phyloP scores from a whole-genome alignment of 2,329 filamentous ascomycete species.

The Aspergillaceae sp. region DNA sequence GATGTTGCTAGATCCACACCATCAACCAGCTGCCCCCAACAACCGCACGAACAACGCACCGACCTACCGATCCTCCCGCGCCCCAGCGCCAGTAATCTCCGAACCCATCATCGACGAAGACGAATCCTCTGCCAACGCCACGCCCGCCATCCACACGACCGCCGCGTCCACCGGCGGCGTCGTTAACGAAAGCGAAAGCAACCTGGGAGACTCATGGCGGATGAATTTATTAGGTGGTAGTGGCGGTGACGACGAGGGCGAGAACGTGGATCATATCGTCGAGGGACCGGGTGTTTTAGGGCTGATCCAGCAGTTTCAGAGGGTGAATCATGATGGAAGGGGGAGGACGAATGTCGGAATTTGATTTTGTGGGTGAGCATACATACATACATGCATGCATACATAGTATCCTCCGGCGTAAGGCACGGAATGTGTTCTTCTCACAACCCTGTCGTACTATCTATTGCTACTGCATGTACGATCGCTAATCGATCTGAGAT shows the following conservation, averaged over 20 bases:
- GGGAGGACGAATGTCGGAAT: conserved; percentile 28
- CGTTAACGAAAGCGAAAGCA: conserved; percentile 42
- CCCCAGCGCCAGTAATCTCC: conserved; percentile 16
- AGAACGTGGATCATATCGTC: conserved; percentile 39
- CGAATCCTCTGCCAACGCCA: conserved; percentile 10
- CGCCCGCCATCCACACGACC: conserved; percentile 6
- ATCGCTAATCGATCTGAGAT: no score
- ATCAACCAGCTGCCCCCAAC: conserved; percentile 31
- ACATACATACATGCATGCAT: no score
- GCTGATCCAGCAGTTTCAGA: conserved; percentile 59
- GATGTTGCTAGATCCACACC: conserved; percentile 40
- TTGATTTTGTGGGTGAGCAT: conserved; percentile 6
- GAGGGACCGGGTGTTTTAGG: conserved; percentile 53
- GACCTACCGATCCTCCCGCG: conserved; percentile 24
- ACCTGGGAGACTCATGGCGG: conserved; percentile 48
- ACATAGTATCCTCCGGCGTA: no score
- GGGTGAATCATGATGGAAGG: conserved; percentile 40
- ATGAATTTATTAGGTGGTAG: conserved; percentile 34
- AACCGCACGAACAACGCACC: conserved; percentile 17
- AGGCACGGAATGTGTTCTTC: conserved; percentile 18
- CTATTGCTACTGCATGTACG: no score
- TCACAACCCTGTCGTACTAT: neutral
- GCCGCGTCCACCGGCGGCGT: conserved; percentile 31
- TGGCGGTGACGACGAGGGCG: conserved; percentile 39
- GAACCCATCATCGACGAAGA: conserved; percentile 26